A percentile compares a stretch with the other conserved stretches of the same genome.
Conservation (phyloP, 2,329 filamentous ascomycete species). For the Penicillium sp. region DNA sequence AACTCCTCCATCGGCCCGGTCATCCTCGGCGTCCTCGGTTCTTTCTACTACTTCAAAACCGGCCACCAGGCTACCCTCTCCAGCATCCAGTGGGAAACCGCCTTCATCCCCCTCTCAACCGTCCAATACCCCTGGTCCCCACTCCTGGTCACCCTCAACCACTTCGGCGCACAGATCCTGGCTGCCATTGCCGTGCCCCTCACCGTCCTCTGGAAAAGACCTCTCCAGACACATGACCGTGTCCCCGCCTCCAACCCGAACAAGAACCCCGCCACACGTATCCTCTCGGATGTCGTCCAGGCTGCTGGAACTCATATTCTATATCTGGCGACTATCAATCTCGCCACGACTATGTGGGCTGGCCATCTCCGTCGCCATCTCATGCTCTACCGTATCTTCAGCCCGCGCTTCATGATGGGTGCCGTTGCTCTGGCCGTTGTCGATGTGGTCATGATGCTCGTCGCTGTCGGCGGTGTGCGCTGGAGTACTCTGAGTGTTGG, state of each 20-base stretch:
- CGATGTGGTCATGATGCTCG: conserved; percentile 67
- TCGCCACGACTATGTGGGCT: conserved; percentile 87
- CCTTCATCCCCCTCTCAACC: conserved; percentile 80
- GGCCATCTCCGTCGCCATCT: conserved; percentile 83
- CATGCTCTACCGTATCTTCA: conserved; percentile 95
- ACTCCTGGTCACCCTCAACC: conserved; percentile 76
- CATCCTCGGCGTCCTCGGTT: conserved; percentile 80
- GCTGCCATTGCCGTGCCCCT: conserved; percentile 76
- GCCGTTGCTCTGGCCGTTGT: conserved; percentile 68
- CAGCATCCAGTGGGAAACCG: conserved; percentile 92
- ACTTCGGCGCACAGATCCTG: conserved; percentile 83
- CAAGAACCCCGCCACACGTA: conserved; percentile 29
- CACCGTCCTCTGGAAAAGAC: conserved; percentile 82
- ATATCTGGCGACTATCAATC: conserved; percentile 76
- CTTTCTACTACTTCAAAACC: conserved; percentile 96
- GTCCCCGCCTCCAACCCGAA: conserved; percentile 21
- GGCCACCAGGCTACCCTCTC: conserved; percentile 86
- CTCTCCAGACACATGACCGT: conserved; percentile 63
- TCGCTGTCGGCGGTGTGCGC: conserved; percentile 70
- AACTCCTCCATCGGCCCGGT: conserved; percentile 71
- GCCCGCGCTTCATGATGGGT: conserved; percentile 83
- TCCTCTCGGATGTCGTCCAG: conserved; percentile 67
- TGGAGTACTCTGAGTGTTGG: conserved; percentile 73
- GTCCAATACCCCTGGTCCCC: conserved; percentile 89
- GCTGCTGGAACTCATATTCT: conserved; percentile 70